phyloP scores from a whole-genome alignment of 2,329 filamentous ascomycete genomes.

The Fusarium clavum region DNA sequence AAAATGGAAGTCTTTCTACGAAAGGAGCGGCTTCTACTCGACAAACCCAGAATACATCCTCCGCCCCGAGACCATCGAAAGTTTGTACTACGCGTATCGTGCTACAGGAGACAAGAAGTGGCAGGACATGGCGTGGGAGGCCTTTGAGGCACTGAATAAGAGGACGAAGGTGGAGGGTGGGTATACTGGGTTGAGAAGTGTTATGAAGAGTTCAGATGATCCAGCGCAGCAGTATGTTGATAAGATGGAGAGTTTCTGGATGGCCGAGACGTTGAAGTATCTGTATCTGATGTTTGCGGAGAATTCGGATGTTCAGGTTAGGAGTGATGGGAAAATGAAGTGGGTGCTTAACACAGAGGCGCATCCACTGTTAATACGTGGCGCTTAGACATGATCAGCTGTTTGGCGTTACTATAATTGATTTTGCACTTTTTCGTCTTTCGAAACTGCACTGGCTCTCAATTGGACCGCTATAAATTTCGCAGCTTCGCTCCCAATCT shows the following conservation, averaged over 20 bases:
- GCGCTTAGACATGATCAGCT: background rate
- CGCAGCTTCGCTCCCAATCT: background rate
- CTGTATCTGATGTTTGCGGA: slow-evolving; percentile 38
- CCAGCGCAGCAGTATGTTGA: slow-evolving; percentile 9
- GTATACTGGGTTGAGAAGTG: slow-evolving; percentile 6
- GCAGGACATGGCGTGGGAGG: slow-evolving; percentile 38
- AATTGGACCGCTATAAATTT: background rate
- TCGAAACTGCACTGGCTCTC: rapidly evolving
- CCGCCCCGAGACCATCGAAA: slow-evolving; percentile 33
- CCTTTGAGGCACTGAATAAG: slow-evolving; percentile 7
- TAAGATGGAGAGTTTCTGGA: slow-evolving; percentile 43
- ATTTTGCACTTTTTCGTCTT: background rate
- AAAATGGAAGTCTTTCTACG: slow-evolving; percentile 31
- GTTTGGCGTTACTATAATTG: background rate
- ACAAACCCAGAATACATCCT: slow-evolving; percentile 33
- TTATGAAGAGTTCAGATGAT: slow-evolving; percentile 17
- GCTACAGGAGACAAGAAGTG: slow-evolving; percentile 31
- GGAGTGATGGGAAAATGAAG: slow-evolving; percentile 31
- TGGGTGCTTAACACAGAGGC: slow-evolving; percentile 39
- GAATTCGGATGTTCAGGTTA: slow-evolving; percentile 28
- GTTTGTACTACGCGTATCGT: slow-evolving; percentile 36
- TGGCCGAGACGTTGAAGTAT: slow-evolving; percentile 40
- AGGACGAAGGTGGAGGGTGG: slow-evolving; percentile 27
- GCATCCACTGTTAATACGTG: slow-evolving; percentile 15
- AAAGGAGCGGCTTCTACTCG: slow-evolving; percentile 23